These are phyloP conservation scores for Puccinia triticina DNA, from an alignment of 1,284 basidiomycete species.

Conservation along the genomic window DNA sequence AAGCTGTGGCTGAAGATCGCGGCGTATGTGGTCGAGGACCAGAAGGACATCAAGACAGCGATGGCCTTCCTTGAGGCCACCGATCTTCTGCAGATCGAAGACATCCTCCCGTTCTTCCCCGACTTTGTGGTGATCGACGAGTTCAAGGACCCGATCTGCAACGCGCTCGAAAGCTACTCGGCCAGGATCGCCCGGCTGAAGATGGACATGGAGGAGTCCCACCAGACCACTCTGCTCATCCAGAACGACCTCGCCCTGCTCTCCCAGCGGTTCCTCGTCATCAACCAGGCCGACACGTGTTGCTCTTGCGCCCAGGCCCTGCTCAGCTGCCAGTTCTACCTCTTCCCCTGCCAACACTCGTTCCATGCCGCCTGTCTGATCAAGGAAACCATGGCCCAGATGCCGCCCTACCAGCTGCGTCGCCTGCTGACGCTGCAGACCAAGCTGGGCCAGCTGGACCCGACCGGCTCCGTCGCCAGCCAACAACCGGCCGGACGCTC, in stretches of 20 bases:
- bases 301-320: constrained; percentile 75
- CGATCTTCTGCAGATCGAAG: constrained; percentile 93
- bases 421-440: constrained; percentile 81
- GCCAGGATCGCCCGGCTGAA: constrained; percentile 87
- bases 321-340: constrained; percentile 89
- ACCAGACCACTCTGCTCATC: constrained; percentile 86
- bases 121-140: constrained; percentile 99
- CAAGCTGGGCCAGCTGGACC: constrained; percentile 68
- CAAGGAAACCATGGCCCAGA: constrained; percentile 80
- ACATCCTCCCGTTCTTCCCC: constrained; percentile 98
- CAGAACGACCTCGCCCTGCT: constrained; percentile 85
- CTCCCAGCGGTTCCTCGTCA: constrained; percentile 86
- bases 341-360: constrained; percentile 94
- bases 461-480: background rate
- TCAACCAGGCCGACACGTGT: constrained; percentile 85
- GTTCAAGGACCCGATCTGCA: constrained; percentile 98
- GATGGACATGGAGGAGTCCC: constrained; percentile 94
- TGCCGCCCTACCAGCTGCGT: constrained; percentile 76
- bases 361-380: constrained; percentile 63
- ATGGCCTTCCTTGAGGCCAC: constrained; percentile 95
- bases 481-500: constrained; percentile 19
- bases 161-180: constrained; percentile 90
- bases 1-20: constrained; percentile 98
- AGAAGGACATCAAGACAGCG: constrained; percentile 95
- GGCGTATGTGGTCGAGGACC: constrained; percentile 92